Evolutionary conservation across 2,329 filamentous ascomycete genomes (phyloP).

Genomic region (Epichloe coenophiala): DNA sequence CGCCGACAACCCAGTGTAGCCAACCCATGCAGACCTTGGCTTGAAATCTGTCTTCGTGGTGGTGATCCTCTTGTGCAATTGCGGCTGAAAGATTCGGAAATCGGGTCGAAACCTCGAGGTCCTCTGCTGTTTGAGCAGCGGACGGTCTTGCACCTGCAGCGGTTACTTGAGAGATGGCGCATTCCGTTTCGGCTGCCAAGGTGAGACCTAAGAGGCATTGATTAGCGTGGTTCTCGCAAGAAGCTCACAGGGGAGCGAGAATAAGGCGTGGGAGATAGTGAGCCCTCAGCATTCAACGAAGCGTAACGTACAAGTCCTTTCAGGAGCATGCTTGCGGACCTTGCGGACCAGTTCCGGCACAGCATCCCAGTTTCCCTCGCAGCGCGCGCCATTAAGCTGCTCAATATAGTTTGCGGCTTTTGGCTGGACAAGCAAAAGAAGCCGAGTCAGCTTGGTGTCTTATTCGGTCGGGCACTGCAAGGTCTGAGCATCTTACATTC

Average conservation of each 20-base stretch:
- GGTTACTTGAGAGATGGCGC: slow-evolving; percentile 44
- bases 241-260: background rate
- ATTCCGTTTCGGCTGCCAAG: slow-evolving; percentile 56
- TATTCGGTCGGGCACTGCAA: background rate
- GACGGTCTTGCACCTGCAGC: slow-evolving; percentile 26
- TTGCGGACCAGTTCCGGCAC: slow-evolving; percentile 86
- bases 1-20: slow-evolving; percentile 66
- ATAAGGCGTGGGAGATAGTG: background rate
- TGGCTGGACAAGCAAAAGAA: slow-evolving; percentile 25
- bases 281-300: background rate
- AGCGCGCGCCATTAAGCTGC: slow-evolving; percentile 74
- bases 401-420: slow-evolving; percentile 77
- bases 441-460: slow-evolving; percentile 5
- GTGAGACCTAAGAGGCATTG: slow-evolving; percentile 41
- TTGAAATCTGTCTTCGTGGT: slow-evolving; percentile 54
- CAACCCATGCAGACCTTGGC: slow-evolving; percentile 73
- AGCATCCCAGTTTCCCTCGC: slow-evolving; percentile 74
- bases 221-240: background rate
- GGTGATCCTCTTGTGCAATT: slow-evolving; percentile 42
- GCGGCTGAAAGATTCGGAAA: slow-evolving; percentile 39
- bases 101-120: slow-evolving; percentile 31
- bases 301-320: slow-evolving; percentile 57
- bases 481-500: slow-evolving; percentile 19
- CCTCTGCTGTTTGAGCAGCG: slow-evolving; percentile 26
- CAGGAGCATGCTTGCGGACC: slow-evolving; percentile 82